These are phyloP conservation scores for Aphanomyces cochlioides DNA, from an alignment of 352 stramenopile genomes.

Conservation along the genomic window DNA sequence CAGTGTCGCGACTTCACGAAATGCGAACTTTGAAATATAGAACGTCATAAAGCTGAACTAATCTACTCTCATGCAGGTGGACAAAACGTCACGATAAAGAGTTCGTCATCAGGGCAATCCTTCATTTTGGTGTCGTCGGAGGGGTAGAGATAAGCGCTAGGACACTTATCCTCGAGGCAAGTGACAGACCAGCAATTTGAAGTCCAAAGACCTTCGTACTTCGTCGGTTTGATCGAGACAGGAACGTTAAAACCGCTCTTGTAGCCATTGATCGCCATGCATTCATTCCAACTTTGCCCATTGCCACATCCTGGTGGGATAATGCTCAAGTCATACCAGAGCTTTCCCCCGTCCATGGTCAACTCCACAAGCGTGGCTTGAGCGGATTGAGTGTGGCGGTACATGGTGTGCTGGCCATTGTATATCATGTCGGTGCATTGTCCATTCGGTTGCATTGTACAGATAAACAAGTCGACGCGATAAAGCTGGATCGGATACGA, in stretches of 20 bases:
- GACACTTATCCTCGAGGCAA: slow-evolving; percentile 31
- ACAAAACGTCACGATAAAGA: slow-evolving; percentile 37
- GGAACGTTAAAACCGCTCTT: slow-evolving; percentile 34
- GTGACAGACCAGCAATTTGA: slow-evolving; percentile 29
- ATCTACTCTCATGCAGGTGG: slow-evolving; percentile 16
- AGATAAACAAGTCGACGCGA: slow-evolving; percentile 30
- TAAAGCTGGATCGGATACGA: slow-evolving; percentile 31
- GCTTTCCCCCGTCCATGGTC: slow-evolving; percentile 31
- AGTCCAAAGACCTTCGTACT: slow-evolving; percentile 6
- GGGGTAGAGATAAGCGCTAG: slow-evolving; percentile 34
- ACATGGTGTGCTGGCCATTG: slow-evolving; percentile 32
- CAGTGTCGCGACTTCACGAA: slow-evolving; percentile 76
- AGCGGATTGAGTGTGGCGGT: slow-evolving; percentile 25
- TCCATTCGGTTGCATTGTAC: slow-evolving; percentile 16
- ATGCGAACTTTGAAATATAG: slow-evolving; percentile 82
- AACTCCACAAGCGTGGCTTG: slow-evolving; percentile 35
- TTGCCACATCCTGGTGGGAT: slow-evolving; percentile 33
- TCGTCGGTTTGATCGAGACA: slow-evolving; percentile 31
- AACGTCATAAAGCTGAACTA: slow-evolving; percentile 14
- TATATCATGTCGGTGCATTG: slow-evolving; percentile 25
- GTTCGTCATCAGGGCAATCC: slow-evolving; percentile 33
- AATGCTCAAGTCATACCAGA: slow-evolving; percentile 40
- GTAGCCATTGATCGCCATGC: slow-evolving; percentile 21
- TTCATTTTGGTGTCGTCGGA: slow-evolving; percentile 35
- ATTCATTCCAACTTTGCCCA: slow-evolving; percentile 34